Evolutionary conservation across 2,329 filamentous ascomycete genomes (phyloP), one percentile per base, ranked within the genome.

Genomic region (Ilyonectria destructans): DNA sequence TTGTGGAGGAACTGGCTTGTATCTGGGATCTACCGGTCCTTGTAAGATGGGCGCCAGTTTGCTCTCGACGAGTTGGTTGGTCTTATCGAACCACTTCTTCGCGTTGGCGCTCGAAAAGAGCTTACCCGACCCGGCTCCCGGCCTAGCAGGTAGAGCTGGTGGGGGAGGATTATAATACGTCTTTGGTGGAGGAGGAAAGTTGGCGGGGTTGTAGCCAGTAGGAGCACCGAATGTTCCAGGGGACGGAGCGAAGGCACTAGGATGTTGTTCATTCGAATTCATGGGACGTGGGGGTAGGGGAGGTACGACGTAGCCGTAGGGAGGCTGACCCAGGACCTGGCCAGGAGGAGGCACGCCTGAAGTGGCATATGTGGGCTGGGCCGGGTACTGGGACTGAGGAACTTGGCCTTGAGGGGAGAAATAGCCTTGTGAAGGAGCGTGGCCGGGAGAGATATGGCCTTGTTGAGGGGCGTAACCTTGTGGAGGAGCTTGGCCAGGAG

Each of bases 41-140:
- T 80, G 78, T 52, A 78, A 58, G 46, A 79, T 77, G 3, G 77
- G 72, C 23, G 77, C 79, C 51, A 80, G 67, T 37, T 74, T 79
- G 54, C 72, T 80, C 68, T 82, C 80, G 23, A 82, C 68, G 13
- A 75, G 77, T 52, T 80, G 75, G 26, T 77, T 77, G 29, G 80
- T 81, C 73, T 79, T 82, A 58, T 76, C 78, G 13, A 82, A 57
- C 76, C 79, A 81, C 61, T 78, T 80, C 64, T 78, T 75, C 1
- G 79, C 80, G 19, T 79, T 79, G 37, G 75, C 76, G 65, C 77
- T 76, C 29, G 79, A 77, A 54, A 82, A 80, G 15, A 81, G 69
- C 35, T 75, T 77, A 8, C 15, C 7, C n/a, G 40, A 43, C 2
- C 72, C 70, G 12, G 71, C 49, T 3, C 65, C 62, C 21, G 71